phyloP scores from a whole-genome alignment of 169 alveolate species.

The Eimeria maxima region DNA sequence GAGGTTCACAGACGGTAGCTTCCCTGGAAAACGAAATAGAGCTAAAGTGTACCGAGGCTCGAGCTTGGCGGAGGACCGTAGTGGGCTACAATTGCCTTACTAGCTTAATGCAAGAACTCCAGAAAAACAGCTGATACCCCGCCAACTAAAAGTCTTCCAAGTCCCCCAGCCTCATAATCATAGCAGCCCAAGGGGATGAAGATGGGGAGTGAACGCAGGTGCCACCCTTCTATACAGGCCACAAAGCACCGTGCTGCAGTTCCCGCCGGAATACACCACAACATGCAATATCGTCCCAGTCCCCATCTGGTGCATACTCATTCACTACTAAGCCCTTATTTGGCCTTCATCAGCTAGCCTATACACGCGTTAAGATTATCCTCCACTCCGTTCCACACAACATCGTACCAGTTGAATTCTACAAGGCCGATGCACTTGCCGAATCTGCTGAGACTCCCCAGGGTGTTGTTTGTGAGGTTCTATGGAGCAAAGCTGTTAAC shows the following conservation, averaged over 20 bases:
- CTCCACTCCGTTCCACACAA: not conserved
- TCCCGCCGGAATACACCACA: too few relatives aligned
- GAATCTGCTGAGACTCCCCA: not conserved
- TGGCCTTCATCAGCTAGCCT: not conserved
- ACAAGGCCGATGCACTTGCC: too few relatives aligned
- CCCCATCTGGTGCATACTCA: not conserved
- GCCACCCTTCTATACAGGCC: not conserved
- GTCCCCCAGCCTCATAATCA: not conserved
- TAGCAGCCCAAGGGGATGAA: not conserved
- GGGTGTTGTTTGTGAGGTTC: not conserved
- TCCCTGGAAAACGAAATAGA: not conserved
- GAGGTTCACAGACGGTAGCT: too few relatives aligned
- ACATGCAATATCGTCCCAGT: too few relatives aligned
- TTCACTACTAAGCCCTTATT: not conserved
- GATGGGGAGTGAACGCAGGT: too few relatives aligned
- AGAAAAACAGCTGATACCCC: not conserved
- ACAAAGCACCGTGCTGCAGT: not conserved
- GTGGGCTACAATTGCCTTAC: not conserved
- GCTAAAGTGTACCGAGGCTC: not conserved
- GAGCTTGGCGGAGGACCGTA: not conserved
- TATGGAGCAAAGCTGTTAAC: not conserved
- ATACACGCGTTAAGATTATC: not conserved
- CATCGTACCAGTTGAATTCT: not conserved
- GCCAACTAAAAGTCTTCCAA: too few relatives aligned
- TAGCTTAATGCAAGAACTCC: not conserved